phyloP scores from a whole-genome alignment of 1,284 basidiomycete species.

The Ustilago curta region DNA sequence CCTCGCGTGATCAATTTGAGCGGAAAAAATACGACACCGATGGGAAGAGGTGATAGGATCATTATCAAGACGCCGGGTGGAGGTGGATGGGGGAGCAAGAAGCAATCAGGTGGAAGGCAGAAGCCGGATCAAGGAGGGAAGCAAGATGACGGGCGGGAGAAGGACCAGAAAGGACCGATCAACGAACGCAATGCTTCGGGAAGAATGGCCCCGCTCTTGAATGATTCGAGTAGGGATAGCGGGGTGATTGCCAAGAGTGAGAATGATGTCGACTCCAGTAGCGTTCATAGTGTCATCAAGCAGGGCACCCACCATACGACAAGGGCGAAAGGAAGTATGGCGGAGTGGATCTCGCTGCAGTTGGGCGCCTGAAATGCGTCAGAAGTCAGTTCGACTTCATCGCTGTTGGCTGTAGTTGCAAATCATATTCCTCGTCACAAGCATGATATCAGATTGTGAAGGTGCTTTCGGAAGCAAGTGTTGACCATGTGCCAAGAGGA shows the following conservation, averaged over 20 bases:
- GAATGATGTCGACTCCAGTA: conserved; percentile 20
- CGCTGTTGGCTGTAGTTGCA: neutral
- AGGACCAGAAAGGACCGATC: conserved; percentile 26
- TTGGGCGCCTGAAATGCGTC: conserved; percentile 44
- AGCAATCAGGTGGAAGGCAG: neutral
- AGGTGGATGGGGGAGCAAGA: conserved; percentile 81
- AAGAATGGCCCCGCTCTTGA: conserved; percentile 47
- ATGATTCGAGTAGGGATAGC: conserved; percentile 23
- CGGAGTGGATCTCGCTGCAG: conserved; percentile 54
- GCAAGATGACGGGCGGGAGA: neutral
- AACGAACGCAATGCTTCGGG: conserved; percentile 45
- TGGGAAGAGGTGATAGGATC: conserved; percentile 85
- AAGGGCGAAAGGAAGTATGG: conserved; percentile 53
- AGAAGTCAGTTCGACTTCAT: neutral
- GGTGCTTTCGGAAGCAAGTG: neutral
- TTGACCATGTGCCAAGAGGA: neutral
- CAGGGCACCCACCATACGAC: conserved; percentile 33
- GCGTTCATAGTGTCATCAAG: conserved; percentile 20
- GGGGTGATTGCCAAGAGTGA: conserved; percentile 33
- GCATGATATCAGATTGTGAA: neutral
- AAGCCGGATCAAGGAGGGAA: neutral
- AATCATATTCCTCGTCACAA: too few relatives aligned
- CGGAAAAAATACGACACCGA: conserved; percentile 85
- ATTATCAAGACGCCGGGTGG: conserved; percentile 91
- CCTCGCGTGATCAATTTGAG: conserved; percentile 85